Conservation (phyloP, 1,139 yeast genomes). For the Pichia sp. region DNA sequence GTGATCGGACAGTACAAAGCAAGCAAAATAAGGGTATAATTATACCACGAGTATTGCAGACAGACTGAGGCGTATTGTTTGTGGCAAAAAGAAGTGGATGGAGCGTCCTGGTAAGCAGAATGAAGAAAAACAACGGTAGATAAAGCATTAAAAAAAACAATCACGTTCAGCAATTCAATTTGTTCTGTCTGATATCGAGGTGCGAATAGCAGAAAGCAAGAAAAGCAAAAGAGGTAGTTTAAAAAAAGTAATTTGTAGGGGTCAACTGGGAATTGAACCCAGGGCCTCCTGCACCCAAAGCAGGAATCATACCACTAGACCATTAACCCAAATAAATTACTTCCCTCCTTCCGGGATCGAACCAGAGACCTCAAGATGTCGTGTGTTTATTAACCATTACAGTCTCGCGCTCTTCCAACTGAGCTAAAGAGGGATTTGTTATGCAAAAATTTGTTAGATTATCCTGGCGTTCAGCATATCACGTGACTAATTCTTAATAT, state of each 20-base stretch:
- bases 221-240: not conserved
- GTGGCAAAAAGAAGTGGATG: too few relatives aligned
- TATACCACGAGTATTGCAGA: too few relatives aligned
- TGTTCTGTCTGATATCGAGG: too few relatives aligned
- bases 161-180: too few relatives aligned
- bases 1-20: too few relatives aligned
- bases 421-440: constrained; percentile 16
- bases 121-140: too few relatives aligned
- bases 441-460: not conserved
- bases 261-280: constrained; percentile 32
- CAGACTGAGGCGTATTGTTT: too few relatives aligned
- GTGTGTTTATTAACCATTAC: constrained; percentile 11
- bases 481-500: not conserved
- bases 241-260: constrained; percentile 16
- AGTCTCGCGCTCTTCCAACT: constrained; percentile 21
- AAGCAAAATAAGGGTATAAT: too few relatives aligned
- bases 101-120: too few relatives aligned
- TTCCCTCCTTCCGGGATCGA: constrained; percentile 19
- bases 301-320: constrained; percentile 46
- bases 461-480: not conserved
- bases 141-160: too few relatives aligned
- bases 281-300: constrained; percentile 40
- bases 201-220: not conserved
- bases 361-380: constrained; percentile 19
- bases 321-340: constrained; percentile 10